These are phyloP conservation scores for Gleditsia sinensis DNA, from an alignment of 306 rosid species.

Conservation along the genomic window DNA sequence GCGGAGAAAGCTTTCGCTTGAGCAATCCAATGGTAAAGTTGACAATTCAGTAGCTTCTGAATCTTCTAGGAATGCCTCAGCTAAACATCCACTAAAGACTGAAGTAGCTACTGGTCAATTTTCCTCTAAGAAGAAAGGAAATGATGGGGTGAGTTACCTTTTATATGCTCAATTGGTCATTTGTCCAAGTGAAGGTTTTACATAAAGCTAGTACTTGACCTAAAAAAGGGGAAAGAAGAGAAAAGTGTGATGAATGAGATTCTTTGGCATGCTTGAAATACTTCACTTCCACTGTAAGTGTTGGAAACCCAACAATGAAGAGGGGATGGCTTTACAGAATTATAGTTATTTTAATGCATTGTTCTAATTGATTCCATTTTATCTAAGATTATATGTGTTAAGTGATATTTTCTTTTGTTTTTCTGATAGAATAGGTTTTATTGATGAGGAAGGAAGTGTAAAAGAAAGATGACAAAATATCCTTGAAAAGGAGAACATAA, in stretches of 20 bases:
- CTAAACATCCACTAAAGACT: constrained; percentile 54
- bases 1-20: constrained; percentile 79
- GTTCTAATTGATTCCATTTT: background rate
- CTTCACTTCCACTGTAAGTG: background rate
- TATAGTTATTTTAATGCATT: background rate
- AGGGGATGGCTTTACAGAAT: background rate
- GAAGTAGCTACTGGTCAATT: constrained; percentile 53
- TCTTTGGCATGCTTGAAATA: constrained; percentile 27
- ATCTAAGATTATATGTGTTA: background rate
- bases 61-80: constrained; percentile 58
- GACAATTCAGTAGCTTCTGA: constrained; percentile 60
- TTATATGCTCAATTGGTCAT: constrained; percentile 7
- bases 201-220: constrained; percentile 6
- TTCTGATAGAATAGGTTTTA: background rate
- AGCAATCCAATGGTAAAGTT: constrained; percentile 68
- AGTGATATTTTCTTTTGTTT: background rate
- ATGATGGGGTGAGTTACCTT: constrained; percentile 87
- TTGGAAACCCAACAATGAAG: constrained; percentile 26
- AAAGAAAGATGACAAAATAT: background rate
- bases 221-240: background rate
- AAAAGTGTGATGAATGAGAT: constrained; percentile 2
- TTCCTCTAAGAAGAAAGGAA: constrained; percentile 92
- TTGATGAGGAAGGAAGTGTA: background rate
- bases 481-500: background rate
- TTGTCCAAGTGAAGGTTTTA: background rate